Conservation (phyloP, 352 stramenopile species). For the Phytophthora europaea region DNA sequence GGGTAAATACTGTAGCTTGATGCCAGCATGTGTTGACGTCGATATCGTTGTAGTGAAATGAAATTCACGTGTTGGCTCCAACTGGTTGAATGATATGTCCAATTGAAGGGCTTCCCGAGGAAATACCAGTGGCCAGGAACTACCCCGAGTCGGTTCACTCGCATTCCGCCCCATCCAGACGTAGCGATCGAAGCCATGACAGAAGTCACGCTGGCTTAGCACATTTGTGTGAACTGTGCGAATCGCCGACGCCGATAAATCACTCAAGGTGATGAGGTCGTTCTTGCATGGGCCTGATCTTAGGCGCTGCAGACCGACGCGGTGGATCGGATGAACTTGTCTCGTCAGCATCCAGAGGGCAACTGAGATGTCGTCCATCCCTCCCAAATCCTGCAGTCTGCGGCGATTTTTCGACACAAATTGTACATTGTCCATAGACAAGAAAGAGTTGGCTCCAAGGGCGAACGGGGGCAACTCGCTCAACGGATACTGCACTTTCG, state of each 20-base stretch:
- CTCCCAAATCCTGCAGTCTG: conserved; percentile 37
- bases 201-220: conserved; percentile 25
- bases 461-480: conserved; percentile 46
- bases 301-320: conserved; percentile 39
- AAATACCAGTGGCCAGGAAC: neutral
- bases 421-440: conserved; percentile 50
- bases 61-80: neutral
- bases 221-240: conserved; percentile 53
- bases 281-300: conserved; percentile 35
- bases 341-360: conserved; percentile 59
- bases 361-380: conserved; percentile 65
- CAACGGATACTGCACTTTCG: conserved; percentile 35
- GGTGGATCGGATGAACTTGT: conserved; percentile 49
- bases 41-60: neutral
- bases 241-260: conserved; percentile 46
- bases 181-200: conserved; percentile 41
- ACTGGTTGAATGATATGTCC: neutral
- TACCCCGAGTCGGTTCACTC: neutral
- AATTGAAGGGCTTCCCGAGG: neutral
- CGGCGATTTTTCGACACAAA: conserved; percentile 49
- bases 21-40: neutral
- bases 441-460: conserved; percentile 48
- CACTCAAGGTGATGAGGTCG: conserved; percentile 44
- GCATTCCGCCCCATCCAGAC: conserved; percentile 32
- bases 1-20: neutral